Conservation (phyloP, 2,329 filamentous ascomycete genomes). For the Hypoxylon sp. region DNA sequence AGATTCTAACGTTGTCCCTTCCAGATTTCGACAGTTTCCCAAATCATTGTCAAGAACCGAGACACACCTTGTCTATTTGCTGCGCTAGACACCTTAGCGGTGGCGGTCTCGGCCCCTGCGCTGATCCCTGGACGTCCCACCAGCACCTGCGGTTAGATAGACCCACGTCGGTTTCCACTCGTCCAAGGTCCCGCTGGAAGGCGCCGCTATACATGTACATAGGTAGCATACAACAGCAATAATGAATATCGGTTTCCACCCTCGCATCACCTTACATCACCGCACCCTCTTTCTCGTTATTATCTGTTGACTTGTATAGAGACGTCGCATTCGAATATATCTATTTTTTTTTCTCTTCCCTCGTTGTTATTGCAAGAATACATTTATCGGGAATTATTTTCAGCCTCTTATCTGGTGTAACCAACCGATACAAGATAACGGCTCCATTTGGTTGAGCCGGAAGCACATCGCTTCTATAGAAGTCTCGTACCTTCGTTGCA, state of each 20-base stretch:
- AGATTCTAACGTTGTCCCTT: constrained; percentile 11
- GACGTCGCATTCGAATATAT: constrained; percentile 15
- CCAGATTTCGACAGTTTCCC: constrained; percentile 22
- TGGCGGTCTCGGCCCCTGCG: constrained; percentile 39
- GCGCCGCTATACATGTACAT: not conserved
- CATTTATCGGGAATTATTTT: too few species aligned
- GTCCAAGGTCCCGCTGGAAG: constrained; percentile 2
- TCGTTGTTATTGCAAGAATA: not conserved
- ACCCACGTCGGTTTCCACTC: constrained; percentile 2
- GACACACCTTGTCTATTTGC: constrained; percentile 21
- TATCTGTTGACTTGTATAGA: not conserved
- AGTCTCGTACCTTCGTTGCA: constrained; percentile 6
- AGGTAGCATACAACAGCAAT: constrained; percentile 8
- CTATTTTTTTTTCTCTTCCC: not conserved
- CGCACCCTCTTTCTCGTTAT: constrained; percentile 1
- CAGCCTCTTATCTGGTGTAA: too few species aligned
- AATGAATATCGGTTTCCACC: constrained; percentile 18
- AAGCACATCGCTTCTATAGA: not conserved
- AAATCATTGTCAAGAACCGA: constrained; percentile 19
- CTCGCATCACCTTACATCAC: constrained; percentile 7
- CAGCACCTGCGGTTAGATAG: constrained; percentile 10
- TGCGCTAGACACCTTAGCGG: constrained; percentile 6
- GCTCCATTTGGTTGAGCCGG: not conserved
- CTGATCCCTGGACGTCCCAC: constrained; percentile 24
- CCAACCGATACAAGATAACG: not conserved